phyloP scores from a whole-genome alignment of 1,284 basidiomycete species.

The Ceratobasidium sp. region DNA sequence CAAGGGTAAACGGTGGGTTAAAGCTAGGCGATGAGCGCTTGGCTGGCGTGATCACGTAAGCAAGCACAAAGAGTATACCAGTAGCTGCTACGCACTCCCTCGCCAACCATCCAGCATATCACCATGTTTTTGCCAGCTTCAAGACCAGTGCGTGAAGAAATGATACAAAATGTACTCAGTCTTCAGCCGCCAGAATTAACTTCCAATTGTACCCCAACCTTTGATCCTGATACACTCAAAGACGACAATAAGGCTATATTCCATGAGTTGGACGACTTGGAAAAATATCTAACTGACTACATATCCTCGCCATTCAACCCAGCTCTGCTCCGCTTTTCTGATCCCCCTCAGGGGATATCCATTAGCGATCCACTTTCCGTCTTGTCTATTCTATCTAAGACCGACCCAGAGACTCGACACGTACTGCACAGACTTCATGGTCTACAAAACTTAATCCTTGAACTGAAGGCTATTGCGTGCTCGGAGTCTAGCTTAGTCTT shows the following conservation, averaged over 20 bases:
- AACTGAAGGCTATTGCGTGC: not conserved
- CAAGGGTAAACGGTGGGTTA: no score
- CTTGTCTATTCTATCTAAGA: not conserved
- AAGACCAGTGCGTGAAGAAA: not conserved
- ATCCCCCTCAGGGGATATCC: not conserved
- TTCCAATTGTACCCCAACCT: not conserved
- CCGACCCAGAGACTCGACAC: not conserved
- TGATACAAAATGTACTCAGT: not conserved
- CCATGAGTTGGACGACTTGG: not conserved
- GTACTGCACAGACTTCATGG: not conserved
- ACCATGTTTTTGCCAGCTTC: not conserved
- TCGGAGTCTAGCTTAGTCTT: not conserved
- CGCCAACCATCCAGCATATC: not conserved
- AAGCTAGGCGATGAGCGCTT: no score
- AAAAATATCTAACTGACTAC: not conserved
- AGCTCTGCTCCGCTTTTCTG: not conserved
- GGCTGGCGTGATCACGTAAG: no score
- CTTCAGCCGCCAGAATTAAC: not conserved
- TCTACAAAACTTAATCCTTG: not conserved
- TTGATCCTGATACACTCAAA: not conserved
- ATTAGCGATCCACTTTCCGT: not conserved
- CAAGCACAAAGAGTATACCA: no score
- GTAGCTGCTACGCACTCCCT: no score
- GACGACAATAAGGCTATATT: not conserved
- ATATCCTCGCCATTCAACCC: not conserved